Evolutionary conservation across 73 alveolate species (phyloP), one percentile per base, ranked within the genome.

Genomic region (Paramecium sexaurelia): DNA sequence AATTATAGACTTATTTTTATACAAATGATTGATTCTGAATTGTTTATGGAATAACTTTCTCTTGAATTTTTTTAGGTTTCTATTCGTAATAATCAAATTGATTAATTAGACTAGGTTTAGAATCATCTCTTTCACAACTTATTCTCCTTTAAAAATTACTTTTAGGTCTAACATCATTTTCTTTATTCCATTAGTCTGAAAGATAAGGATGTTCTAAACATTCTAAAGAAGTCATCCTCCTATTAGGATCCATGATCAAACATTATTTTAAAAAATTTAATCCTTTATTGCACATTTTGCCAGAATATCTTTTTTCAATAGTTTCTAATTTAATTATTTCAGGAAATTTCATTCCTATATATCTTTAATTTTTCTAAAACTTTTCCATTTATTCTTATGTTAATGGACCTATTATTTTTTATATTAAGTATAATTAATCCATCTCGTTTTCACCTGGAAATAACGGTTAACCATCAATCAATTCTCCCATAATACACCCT

Each of bases 401-500:
- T 43, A 96, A 84, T 82, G 92, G 95, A 1, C 99, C 99, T 17
- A 96, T 55, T 19, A 96, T 85, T 85, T 96, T 96, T 66, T 95
- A 92, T 26, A 96, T 96, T 45, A 95, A 84, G 92, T 92, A 92
- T 32, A 96, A 92, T 92, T 96, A 94, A 57, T 96, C 99, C 55
- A 94, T 91, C 68, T 96, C 99, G 73, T 94, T 93, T 75, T 96
- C 99, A 29, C 99, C 99, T 24, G 98, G 98, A 87, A 96, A 96
- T 83, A 96, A 91, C 9, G 99, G 99, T 90, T 96, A 89, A 19
- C 98, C 98, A 92, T 96, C 99, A 6, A 94, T 96, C 66, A 97
- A 66, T 88, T 97, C 99, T n/a, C 99, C 99, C 99, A 97, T 97
- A 41, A 97, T 97, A 84, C 99, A 97, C 13, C 98, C 99, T 37